Evolutionary conservation across 352 stramenopile genomes (phyloP).

Genomic region (Salisapilia sapeloensis): DNA sequence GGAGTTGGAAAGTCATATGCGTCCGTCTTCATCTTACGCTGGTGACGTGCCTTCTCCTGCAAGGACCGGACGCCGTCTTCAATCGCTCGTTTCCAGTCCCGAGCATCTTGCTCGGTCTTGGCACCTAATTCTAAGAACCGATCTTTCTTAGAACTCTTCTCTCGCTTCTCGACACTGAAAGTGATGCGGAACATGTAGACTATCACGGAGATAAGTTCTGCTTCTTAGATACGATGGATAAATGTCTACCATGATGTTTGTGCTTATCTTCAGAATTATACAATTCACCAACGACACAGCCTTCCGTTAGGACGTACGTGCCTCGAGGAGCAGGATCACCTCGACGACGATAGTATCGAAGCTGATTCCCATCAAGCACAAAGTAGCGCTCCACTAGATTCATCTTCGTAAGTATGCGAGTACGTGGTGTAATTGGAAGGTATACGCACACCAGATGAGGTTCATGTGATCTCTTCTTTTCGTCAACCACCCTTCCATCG

Average conservation of each 20-base stretch:
- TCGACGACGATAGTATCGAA: constrained; percentile 78
- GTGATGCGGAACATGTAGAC: constrained; percentile 85
- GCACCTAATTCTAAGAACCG: constrained; percentile 71
- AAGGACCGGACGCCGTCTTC: constrained; percentile 68
- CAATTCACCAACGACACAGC: constrained; percentile 53
- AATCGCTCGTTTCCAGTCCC: constrained; percentile 64
- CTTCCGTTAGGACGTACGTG: constrained; percentile 75
- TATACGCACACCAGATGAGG: constrained; percentile 70
- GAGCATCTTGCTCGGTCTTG: constrained; percentile 70
- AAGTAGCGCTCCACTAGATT: constrained; percentile 71
- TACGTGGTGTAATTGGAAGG: not conserved
- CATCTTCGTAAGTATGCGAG: constrained; percentile 3
- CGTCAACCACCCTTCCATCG: constrained; percentile 79
- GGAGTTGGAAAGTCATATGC: constrained; percentile 55
- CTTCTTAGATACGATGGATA: constrained; percentile 5
- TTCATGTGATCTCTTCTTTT: constrained; percentile 84
- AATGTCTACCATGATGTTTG: constrained; percentile 41
- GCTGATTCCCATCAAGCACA: constrained; percentile 68
- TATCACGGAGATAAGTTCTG: too few species aligned
- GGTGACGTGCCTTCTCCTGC: constrained; percentile 47
- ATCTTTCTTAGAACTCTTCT: constrained; percentile 83
- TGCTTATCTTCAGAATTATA: constrained; percentile 84
- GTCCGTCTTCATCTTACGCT: constrained; percentile 61
- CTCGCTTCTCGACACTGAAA: constrained; percentile 46
- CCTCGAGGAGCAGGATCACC: constrained; percentile 61